phyloP scores from a whole-genome alignment of 306 rosid genomes.

The Fragaria vesca region DNA sequence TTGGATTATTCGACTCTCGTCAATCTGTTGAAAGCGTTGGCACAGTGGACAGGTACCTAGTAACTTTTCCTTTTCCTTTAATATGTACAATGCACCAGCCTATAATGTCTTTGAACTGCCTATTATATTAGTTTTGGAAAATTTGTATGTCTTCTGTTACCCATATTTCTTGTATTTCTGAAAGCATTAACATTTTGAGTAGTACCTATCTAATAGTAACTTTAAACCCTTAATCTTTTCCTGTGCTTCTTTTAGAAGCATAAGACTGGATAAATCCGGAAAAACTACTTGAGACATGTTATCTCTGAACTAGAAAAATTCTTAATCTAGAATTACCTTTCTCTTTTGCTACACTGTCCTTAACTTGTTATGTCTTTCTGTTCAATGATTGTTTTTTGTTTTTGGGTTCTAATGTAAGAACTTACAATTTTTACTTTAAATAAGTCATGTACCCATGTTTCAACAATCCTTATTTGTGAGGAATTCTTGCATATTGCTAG shows the following conservation, averaged over 20 bases:
- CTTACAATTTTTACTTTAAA: neutral
- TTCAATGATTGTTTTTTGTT: neutral
- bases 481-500: neutral
- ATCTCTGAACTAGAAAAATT: neutral
- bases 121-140: neutral
- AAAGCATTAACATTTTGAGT: neutral
- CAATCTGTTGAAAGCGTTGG: conserved; percentile 65
- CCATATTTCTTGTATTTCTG: neutral
- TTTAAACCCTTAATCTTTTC: neutral
- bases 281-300: neutral
- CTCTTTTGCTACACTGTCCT: neutral
- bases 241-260: neutral
- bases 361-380: neutral
- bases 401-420: neutral
- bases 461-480: neutral
- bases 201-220: neutral
- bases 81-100: neutral
- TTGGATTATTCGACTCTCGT: conserved; percentile 51
- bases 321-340: neutral
- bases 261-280: neutral
- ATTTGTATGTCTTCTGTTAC: neutral
- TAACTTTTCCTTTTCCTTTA: neutral
- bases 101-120: neutral
- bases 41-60: conserved; percentile 72
- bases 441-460: neutral